Percentiles rank a stretch among this genome's conserved stretches.
phyloP scores from a whole-genome alignment of 2,329 filamentous ascomycete genomes.

The Venturia asperata region DNA sequence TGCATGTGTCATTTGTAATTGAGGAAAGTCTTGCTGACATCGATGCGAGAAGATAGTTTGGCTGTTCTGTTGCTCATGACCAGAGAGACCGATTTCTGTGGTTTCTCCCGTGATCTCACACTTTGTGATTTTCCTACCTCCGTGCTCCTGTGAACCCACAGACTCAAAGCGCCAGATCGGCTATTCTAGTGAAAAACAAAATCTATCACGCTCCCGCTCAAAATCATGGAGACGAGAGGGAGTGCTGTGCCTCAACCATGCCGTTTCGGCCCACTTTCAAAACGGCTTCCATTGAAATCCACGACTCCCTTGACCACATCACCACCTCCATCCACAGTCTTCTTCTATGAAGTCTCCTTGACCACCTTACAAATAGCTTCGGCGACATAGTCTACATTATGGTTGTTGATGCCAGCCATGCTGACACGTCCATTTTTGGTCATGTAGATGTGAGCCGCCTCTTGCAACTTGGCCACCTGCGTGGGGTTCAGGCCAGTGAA shows the following conservation, averaged over 20 bases:
- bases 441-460: constrained; percentile 73
- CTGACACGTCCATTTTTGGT: constrained; percentile 98
- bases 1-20: too few species aligned
- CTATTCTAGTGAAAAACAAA: background rate
- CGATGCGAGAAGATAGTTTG: too few species aligned
- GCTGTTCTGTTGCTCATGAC: too few species aligned
- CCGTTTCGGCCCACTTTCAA: background rate
- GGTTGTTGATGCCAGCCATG: constrained; percentile 93
- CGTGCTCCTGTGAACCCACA: too few species aligned
- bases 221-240: background rate
- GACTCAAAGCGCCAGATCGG: background rate
- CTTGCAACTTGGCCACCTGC: constrained; percentile 64
- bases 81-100: too few species aligned
- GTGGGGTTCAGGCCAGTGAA: constrained; percentile 74
- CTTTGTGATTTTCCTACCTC: too few species aligned
- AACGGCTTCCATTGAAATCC: background rate
- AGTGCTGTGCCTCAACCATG: background rate
- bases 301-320: too few species aligned
- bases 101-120: too few species aligned
- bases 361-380: constrained; percentile 83
- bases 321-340: background rate
- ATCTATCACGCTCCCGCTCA: background rate
- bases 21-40: too few species aligned
- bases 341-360: constrained; percentile 36
- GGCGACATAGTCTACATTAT: constrained; percentile 90